These are phyloP conservation scores for Calonectria pauciramosa DNA, from an alignment of 2,329 filamentous ascomycete species.

Conservation along the genomic window DNA sequence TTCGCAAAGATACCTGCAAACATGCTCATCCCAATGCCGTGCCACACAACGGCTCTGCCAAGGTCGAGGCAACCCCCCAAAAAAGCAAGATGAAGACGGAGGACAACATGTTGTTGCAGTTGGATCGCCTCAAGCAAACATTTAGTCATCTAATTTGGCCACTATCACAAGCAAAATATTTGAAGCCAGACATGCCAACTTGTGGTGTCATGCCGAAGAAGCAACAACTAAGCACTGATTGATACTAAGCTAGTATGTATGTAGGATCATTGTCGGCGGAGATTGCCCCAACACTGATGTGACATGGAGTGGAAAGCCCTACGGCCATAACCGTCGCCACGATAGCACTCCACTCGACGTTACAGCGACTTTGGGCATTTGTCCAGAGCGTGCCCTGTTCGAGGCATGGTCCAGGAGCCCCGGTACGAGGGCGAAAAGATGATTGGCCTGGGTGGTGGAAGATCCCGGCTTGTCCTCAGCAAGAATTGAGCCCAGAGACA, in stretches of 20 bases:
- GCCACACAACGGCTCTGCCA: neutral
- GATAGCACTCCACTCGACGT: slow-evolving; percentile 8
- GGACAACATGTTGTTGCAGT: neutral
- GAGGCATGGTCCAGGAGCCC: neutral
- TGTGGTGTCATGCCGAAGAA: neutral
- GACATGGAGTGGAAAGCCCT: slow-evolving; percentile 1
- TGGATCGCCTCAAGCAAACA: neutral
- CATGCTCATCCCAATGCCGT: neutral
- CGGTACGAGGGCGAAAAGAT: neutral
- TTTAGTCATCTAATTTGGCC: neutral
- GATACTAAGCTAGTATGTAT: neutral
- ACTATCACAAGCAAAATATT: neutral
- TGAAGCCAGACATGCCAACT: neutral
- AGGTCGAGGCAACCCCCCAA: neutral
- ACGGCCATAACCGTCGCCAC: slow-evolving; percentile 13
- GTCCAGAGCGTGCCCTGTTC: neutral
- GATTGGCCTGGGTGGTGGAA: neutral
- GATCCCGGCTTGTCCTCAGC: neutral
- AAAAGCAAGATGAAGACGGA: neutral
- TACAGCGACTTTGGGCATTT: slow-evolving; percentile 2
- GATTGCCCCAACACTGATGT: neutral
- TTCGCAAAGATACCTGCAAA: neutral
- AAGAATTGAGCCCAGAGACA: neutral
- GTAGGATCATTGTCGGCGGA: neutral
- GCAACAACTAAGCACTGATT: neutral